Percentiles rank a stretch among this genome's conserved stretches.
phyloP scores from a whole-genome alignment of 345 rosid genomes.

The Kandelia obovata region DNA sequence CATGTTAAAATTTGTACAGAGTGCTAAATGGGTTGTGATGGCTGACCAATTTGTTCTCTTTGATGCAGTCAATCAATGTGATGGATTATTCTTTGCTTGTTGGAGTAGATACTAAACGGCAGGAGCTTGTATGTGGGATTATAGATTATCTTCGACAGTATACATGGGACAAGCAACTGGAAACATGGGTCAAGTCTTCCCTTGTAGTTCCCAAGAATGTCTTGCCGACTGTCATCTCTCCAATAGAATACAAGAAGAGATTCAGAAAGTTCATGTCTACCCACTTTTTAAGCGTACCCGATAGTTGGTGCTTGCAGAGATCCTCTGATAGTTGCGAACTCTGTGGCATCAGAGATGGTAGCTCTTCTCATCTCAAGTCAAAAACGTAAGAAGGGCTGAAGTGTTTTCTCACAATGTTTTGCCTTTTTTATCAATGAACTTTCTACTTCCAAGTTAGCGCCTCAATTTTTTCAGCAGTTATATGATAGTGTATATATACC shows the following conservation, averaged over 20 bases:
- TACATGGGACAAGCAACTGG: slow-evolving; percentile 96
- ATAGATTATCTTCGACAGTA: slow-evolving; percentile 95
- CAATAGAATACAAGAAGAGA: slow-evolving; percentile 84
- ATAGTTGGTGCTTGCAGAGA: slow-evolving; percentile 66
- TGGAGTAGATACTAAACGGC: slow-evolving; percentile 66
- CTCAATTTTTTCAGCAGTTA: slow-evolving; percentile 9
- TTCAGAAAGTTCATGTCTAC: slow-evolving; percentile 92
- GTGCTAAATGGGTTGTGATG: neutral
- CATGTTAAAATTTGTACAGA: neutral
- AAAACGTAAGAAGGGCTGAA: slow-evolving; percentile 1
- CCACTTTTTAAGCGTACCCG: slow-evolving; percentile 83
- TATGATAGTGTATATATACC: slow-evolving; percentile 29
- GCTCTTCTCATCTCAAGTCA: slow-evolving; percentile 20
- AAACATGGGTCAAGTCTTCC: slow-evolving; percentile 97
- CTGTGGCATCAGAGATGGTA: slow-evolving; percentile 32
- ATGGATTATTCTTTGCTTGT: slow-evolving; percentile 96
- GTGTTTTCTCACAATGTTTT: slow-evolving; percentile 11
- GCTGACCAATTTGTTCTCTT: slow-evolving; percentile 6
- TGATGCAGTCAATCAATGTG: slow-evolving; percentile 72
- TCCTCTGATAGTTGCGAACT: slow-evolving; percentile 37
- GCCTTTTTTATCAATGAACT: slow-evolving; percentile 6
- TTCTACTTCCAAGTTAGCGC: neutral
- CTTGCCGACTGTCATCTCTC: slow-evolving; percentile 84
- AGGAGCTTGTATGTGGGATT: slow-evolving; percentile 89
- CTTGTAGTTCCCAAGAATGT: slow-evolving; percentile 77